A percentile compares a stretch with the other conserved stretches of the same genome.
Evolutionary conservation across 2,329 filamentous ascomycete genomes (phyloP).

Genomic region (Xylaria sp.): DNA sequence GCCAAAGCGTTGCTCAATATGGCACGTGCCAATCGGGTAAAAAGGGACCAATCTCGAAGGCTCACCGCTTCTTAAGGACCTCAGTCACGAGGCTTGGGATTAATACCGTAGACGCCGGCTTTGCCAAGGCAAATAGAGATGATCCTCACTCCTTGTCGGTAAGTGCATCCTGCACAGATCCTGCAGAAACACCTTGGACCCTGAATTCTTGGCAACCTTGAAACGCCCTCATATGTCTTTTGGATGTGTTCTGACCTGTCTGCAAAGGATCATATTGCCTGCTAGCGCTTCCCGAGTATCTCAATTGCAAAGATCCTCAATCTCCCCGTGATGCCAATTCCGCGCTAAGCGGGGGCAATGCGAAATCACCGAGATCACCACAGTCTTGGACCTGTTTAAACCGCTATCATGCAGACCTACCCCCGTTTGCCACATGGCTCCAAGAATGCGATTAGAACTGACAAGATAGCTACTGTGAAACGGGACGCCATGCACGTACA

Average conservation of each 20-base stretch:
- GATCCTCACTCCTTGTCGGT: conserved; percentile 22
- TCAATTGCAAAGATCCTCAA: conserved; percentile 7
- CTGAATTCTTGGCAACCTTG: conserved; percentile 34
- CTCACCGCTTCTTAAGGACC: conserved; percentile 33
- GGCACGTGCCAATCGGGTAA: conserved; percentile 6
- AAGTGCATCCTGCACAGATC: conserved; percentile 27
- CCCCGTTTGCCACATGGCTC: conserved; percentile 19
- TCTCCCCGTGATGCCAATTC: conserved; percentile 1
- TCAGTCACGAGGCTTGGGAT: conserved; percentile 23
- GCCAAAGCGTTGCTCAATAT: conserved; percentile 9
- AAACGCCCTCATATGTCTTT: conserved; percentile 14
- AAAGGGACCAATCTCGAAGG: conserved; percentile 18
- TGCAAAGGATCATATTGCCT: conserved; percentile 18
- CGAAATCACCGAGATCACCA: conserved; percentile 1
- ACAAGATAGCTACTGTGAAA: background rate
- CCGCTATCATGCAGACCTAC: background rate
- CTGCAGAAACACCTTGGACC: conserved; percentile 29
- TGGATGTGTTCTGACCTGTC: background rate
- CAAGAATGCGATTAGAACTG: conserved; percentile 3
- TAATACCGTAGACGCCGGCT: conserved; percentile 16
- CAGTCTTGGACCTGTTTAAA: background rate
- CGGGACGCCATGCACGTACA: background rate
- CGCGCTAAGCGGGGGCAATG: background rate
- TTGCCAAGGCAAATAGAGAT: conserved; percentile 31
- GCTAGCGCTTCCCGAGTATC: conserved; percentile 25